Base-by-base conservation (phyloP, 2,329 filamentous ascomycete genomes). In the Harringtonia aguacate region DNA sequence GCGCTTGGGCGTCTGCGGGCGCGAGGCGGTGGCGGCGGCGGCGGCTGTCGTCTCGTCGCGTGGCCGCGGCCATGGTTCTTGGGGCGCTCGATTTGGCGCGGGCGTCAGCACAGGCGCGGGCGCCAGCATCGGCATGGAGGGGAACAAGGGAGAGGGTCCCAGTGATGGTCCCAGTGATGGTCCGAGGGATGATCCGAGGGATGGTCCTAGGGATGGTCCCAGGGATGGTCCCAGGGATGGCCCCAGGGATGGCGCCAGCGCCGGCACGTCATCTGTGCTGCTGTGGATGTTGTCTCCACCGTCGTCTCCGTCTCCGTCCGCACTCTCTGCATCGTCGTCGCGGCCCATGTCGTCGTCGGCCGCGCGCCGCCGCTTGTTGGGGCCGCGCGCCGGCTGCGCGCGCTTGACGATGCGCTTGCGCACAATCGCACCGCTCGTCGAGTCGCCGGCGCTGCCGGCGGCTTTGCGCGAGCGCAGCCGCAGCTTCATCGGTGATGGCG, bases 1-100 rank as follows among this genome's bases (percentile, higher is more conserved):
- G 43, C 77, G 70, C 59, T 79, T 79, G 1, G 77, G 77, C 9
- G 77, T 81, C 36, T 68, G 65, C 4, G 69, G 72, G 34, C 59
- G 56, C 15, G 52, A 47, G 5, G 58, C 55, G 36, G 27, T 22
- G n/a, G 35, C 17, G 28, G 27, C 18, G 15, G 20, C 20, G 30
- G 21, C 4, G 36, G 21, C 36, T 6, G n/a, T n/a, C n/a, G n/a
- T n/a, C n/a, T n/a, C n/a, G n/a, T n/a, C n/a, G n/a, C n/a, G n/a
- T n/a, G 20, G 14, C 35, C 9, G 14, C 4, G 8, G 20, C 28
- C 14, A 14, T 29, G 8, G 28, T 14, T 29, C 8, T 29, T 29
- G 28, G 8, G 14, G 28, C 28, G 28, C 8, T 29, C 14, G 28
- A n/a, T n/a, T n/a, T n/a, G n/a, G n/a, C n/a, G n/a, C n/a, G n/a